Conservation (phyloP, 108 stramenopile species). For the Mediolabrus comicus region DNA sequence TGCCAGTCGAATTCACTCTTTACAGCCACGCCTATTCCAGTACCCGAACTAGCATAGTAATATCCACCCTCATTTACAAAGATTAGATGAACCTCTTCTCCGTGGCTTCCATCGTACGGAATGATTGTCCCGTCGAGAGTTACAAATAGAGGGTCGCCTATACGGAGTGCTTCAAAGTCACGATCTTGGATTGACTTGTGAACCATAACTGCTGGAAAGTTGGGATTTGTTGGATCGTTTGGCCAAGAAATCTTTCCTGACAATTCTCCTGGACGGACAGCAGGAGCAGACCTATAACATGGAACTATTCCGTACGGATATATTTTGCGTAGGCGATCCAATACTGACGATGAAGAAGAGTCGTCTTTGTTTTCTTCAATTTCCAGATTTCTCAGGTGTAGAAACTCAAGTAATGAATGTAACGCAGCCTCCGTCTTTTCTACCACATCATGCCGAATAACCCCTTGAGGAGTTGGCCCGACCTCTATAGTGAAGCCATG, state of each 20-base stretch:
- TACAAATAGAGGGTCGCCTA: constrained; percentile 79
- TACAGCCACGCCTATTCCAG: constrained; percentile 73
- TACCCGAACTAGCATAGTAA: constrained; percentile 68
- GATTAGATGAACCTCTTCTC: constrained; percentile 62
- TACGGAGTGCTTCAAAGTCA: constrained; percentile 54
- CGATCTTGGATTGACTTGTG: constrained; percentile 76
- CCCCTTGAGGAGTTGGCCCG: constrained; percentile 79
- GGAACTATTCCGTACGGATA: constrained; percentile 53
- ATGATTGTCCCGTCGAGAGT: constrained; percentile 60
- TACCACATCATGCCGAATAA: constrained; percentile 79
- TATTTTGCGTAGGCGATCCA: constrained; percentile 30
- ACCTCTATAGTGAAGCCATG: constrained; percentile 84
- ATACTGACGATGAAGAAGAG: not conserved
- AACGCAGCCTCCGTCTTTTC: constrained; percentile 69
- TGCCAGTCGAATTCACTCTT: constrained; percentile 54
- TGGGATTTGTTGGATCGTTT: constrained; percentile 58
- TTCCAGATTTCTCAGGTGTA: constrained; percentile 53
- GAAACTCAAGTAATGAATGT: constrained; percentile 62
- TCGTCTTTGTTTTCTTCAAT: constrained; percentile 20
- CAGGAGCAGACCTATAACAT: constrained; percentile 78
- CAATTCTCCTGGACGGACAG: constrained; percentile 67
- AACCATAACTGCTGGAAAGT: constrained; percentile 53
- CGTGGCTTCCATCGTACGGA: constrained; percentile 81
- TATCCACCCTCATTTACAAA: constrained; percentile 91
- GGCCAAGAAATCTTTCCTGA: constrained; percentile 78